Conservation (phyloP, 306 rosid genomes). For the Heteromeles arbutifolia region DNA sequence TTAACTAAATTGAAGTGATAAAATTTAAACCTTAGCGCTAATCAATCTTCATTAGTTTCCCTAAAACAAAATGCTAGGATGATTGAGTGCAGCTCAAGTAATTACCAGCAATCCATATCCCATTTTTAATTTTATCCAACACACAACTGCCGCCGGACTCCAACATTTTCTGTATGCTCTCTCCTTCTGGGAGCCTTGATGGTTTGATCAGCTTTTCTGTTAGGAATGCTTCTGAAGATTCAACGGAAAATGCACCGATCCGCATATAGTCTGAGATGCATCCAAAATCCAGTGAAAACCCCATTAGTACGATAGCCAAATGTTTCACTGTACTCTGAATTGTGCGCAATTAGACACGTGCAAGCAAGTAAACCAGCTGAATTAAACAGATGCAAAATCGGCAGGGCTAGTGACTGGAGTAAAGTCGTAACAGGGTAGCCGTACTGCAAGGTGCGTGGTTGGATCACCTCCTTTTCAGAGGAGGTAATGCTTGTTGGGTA, state of each 20-base stretch:
- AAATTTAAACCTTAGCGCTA: not conserved
- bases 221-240: conserved; percentile 58
- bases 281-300: not conserved
- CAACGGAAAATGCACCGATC: conserved; percentile 79
- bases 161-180: conserved; percentile 38
- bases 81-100: conserved; percentile 3
- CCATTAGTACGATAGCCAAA: not conserved
- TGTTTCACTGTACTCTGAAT: not conserved
- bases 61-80: not conserved
- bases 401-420: too few species aligned
- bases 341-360: not conserved
- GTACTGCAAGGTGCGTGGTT: too few species aligned
- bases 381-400: not conserved
- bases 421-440: too few species aligned
- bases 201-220: conserved; percentile 56
- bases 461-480: too few species aligned
- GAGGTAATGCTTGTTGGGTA: too few species aligned
- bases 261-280: conserved; percentile 85
- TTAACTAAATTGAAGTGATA: not conserved
- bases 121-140: conserved; percentile 59
- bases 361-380: not conserved
- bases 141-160: conserved; percentile 61
- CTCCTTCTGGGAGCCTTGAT: conserved; percentile 31
- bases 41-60: not conserved
- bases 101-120: conserved; percentile 95